These are phyloP conservation scores for Termitomyces sp. DNA, from an alignment of 768 basidiomycete genomes.

Conservation along the genomic window DNA sequence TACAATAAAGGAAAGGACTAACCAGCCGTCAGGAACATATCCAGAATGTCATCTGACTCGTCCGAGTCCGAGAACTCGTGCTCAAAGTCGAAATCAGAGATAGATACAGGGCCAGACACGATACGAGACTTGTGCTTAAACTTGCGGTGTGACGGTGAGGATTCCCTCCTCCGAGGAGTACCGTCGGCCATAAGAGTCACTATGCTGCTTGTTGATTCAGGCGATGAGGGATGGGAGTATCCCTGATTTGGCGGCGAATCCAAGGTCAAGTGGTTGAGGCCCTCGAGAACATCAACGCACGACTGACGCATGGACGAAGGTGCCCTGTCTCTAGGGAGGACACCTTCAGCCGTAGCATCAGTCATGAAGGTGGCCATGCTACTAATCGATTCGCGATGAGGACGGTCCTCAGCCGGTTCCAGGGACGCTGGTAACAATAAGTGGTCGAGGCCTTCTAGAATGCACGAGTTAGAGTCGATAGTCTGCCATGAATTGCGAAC, in stretches of 20 bases:
- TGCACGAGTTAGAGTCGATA: slow-evolving; percentile 29
- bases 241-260: slow-evolving; percentile 21
- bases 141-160: neutral
- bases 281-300: slow-evolving; percentile 36
- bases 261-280: slow-evolving; percentile 27
- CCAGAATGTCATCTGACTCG: slow-evolving; percentile 23
- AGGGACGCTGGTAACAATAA: slow-evolving; percentile 28
- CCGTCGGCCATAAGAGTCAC: slow-evolving; percentile 50
- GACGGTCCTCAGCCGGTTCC: slow-evolving; percentile 19
- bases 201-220: slow-evolving; percentile 48
- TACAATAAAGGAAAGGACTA: slow-evolving; percentile 2
- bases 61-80: slow-evolving; percentile 31
- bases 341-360: slow-evolving; percentile 50
- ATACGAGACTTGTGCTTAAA: slow-evolving; percentile 17
- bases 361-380: slow-evolving; percentile 57
- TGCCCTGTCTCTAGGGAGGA: slow-evolving; percentile 34
- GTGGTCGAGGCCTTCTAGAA: slow-evolving; percentile 32
- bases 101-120: slow-evolving; percentile 27
- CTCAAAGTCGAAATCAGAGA: slow-evolving; percentile 38
- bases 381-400: slow-evolving; percentile 37
- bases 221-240: slow-evolving; percentile 32
- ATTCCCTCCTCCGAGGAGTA: slow-evolving; percentile 32
- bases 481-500: slow-evolving; percentile 44
- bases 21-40: slow-evolving; percentile 28
- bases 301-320: neutral